Conservation (phyloP, 495 filamentous ascomycete species). For the Daldinia decipiens region DNA sequence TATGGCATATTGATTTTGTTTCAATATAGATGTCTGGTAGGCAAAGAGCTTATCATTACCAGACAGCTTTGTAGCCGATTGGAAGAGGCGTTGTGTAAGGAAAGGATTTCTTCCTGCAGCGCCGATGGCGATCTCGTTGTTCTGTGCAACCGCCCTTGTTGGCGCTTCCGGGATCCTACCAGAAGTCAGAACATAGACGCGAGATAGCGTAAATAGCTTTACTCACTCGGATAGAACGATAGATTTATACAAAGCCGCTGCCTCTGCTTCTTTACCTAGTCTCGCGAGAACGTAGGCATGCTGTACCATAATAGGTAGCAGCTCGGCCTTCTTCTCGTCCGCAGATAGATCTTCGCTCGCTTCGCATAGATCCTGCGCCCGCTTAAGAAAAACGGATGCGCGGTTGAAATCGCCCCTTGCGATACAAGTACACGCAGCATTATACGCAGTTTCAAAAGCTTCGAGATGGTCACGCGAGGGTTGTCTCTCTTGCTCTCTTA, state of each 20-base stretch:
- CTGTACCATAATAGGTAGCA: conserved; percentile 87
- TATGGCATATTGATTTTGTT: conserved; percentile 73
- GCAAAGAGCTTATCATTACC: conserved; percentile 79
- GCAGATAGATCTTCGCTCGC: conserved; percentile 82
- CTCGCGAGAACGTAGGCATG: conserved; percentile 81
- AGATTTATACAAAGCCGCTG: conserved; percentile 69
- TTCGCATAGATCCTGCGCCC: conserved; percentile 87
- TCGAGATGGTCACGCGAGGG: conserved; percentile 80
- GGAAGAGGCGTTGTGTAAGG: conserved; percentile 73
- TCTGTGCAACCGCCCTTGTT: conserved; percentile 78
- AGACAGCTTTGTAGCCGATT: conserved; percentile 65
- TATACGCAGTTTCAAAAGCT: conserved; percentile 92
- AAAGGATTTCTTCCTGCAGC: conserved; percentile 76
- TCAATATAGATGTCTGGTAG: conserved; percentile 75
- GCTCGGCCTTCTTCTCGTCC: conserved; percentile 83
- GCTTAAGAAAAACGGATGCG: conserved; percentile 80
- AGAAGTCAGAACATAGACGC: conserved; percentile 35
- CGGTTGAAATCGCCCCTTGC: conserved; percentile 79
- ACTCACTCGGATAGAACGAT: conserved; percentile 61
- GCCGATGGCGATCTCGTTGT: conserved; percentile 75
- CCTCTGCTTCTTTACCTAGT: conserved; percentile 79
- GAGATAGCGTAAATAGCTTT: background rate
- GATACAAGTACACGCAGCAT: conserved; percentile 87
- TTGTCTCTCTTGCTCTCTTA: conserved; percentile 59
- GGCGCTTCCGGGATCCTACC: conserved; percentile 79